Evolutionary conservation across 805 yeast genomes (phyloP).

Genomic region (Kodamaea laetipori): DNA sequence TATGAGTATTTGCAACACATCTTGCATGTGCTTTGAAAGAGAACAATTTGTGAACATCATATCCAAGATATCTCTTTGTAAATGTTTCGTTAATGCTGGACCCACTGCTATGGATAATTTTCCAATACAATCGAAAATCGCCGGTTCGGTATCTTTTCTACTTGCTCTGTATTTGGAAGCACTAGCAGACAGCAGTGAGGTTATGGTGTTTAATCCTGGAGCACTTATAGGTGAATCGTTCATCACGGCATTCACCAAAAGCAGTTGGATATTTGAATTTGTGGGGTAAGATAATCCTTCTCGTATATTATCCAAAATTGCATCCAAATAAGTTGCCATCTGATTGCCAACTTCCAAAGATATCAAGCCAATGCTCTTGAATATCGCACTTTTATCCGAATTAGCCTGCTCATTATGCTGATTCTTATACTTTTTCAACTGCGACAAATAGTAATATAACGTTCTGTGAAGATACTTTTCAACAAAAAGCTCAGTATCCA

Average conservation of each 20-base stretch:
- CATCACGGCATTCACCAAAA: conserved; percentile 42
- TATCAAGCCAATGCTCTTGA: conserved; percentile 81
- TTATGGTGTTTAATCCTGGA: conserved; percentile 24
- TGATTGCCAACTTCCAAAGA: conserved; percentile 78
- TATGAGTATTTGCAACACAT: conserved; percentile 67
- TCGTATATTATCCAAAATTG: conserved; percentile 75
- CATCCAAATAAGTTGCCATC: conserved; percentile 85
- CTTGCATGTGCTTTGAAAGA: conserved; percentile 78
- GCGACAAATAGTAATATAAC: conserved; percentile 75
- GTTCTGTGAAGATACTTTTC: conserved; percentile 80
- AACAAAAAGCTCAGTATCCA: conserved; percentile 73
- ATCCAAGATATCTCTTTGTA: conserved; percentile 79
- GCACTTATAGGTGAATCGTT: conserved; percentile 22
- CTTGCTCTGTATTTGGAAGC: conserved; percentile 55
- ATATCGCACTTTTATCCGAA: conserved; percentile 70
- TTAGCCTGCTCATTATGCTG: conserved; percentile 41
- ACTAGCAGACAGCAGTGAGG: conserved; percentile 28
- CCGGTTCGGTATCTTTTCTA: conserved; percentile 76
- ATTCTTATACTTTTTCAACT: conserved; percentile 65
- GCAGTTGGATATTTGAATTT: conserved; percentile 40
- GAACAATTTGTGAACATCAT: conserved; percentile 76
- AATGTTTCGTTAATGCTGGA: conserved; percentile 86
- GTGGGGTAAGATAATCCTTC: conserved; percentile 62
- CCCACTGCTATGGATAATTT: conserved; percentile 88
- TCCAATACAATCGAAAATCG: conserved; percentile 85